Base-by-base conservation (phyloP, 306 rosid genomes). In the Medicago truncatula region DNA sequence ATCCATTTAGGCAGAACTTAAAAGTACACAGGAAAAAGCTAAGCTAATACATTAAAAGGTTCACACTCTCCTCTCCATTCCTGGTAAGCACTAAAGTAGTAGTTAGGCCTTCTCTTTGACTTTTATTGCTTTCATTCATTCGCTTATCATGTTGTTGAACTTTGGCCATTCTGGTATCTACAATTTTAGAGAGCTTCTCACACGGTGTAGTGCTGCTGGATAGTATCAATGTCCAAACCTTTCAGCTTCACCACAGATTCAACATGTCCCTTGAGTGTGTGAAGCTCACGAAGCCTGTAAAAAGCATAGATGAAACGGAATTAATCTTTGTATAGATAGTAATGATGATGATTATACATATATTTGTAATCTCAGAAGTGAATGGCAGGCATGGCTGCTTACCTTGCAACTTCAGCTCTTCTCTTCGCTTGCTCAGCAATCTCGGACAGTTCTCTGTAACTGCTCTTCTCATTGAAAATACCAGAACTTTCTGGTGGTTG, bases 321-420 rank as follows among this genome's bases (percentile, higher is more conserved):
- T 66, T 52, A 66, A 20, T 66, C 6, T 66, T 40, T 66, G 53
- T 18, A 66, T 40, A 11, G 20, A 59, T 59, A 25, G 10, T 59
- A 25, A 25, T 25, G 9, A 59, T 59, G 65, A 64, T 39, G 8
- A 39, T 66, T 46, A 41, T 66, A 12, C 40, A 64, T 15, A 56
- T 56, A 16, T 2, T 20, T 56, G 46, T 34, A 62, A 59, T 59
- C 40, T 59, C 7, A 58, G 15, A 58, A 21, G 7, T 58, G 36
- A 25, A 59, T 25, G 67, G 16, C 14, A 3, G 63, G 40, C 47
- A 39, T 15, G 58, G 34, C 23, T 16, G 49, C 79, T 82, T 82
- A 92, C 99, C 99, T 90, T 74, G 99, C 99, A 85, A 92, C 88
- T 83, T 95, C 99, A 14, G 99, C 99, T 86, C 99, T 88, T 80